Conservation (phyloP, 192 early-diverging fungal genomes). For the Chytriomyces confervae region DNA sequence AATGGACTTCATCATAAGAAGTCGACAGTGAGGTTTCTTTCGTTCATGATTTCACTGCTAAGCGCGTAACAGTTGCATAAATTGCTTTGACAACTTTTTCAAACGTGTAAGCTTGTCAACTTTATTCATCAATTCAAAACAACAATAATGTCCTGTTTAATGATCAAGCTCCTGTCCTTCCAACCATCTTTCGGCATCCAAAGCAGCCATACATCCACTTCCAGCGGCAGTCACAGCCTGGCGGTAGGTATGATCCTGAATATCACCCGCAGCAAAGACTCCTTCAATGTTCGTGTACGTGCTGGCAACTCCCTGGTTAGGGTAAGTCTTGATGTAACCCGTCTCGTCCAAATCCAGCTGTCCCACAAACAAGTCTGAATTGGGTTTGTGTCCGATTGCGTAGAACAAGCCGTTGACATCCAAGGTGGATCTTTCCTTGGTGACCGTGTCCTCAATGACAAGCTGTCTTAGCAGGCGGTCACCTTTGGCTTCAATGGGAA, state of each 20-base stretch:
- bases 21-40: too few relatives aligned
- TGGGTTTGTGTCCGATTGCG: slow-evolving; percentile 94
- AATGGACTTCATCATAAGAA: too few relatives aligned
- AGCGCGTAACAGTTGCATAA: too few relatives aligned
- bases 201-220: slow-evolving; percentile 95
- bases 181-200: slow-evolving; percentile 96
- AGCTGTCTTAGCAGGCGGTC: slow-evolving; percentile 80
- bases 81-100: too few relatives aligned
- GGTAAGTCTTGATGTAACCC: slow-evolving; percentile 86
- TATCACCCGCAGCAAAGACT: slow-evolving; percentile 98
- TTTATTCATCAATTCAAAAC: too few relatives aligned
- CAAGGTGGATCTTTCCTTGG: slow-evolving; percentile 68
- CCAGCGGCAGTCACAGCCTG: slow-evolving; percentile 95
- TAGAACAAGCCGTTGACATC: slow-evolving; percentile 94
- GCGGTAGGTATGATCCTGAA: slow-evolving; percentile 94
- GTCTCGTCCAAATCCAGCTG: slow-evolving; percentile 84
- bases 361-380: slow-evolving; percentile 50
- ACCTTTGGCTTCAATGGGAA: slow-evolving; percentile 86
- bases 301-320: slow-evolving; percentile 67
- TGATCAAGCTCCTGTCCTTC: slow-evolving; percentile 58
- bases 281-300: slow-evolving; percentile 83
- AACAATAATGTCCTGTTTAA: background rate
- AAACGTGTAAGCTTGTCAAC: too few relatives aligned
- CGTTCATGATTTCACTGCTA: too few relatives aligned
- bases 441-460: slow-evolving; percentile 79